Base-by-base conservation (phyloP, 2,329 filamentous ascomycete genomes). In the Didymosphaeria variabile region DNA sequence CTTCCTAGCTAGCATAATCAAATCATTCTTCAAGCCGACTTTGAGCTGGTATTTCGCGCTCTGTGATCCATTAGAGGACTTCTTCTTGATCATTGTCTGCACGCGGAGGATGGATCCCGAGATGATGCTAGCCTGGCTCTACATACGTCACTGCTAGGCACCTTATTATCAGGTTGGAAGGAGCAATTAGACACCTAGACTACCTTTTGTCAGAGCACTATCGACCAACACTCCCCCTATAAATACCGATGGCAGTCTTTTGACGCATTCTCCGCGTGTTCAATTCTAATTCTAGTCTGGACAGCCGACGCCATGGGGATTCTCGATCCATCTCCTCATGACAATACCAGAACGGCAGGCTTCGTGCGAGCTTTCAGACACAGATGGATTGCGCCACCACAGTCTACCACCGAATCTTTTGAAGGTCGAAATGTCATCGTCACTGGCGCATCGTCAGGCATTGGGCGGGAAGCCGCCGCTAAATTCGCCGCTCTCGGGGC, bases 371-470 rank as follows among this genome's bases (percentile, higher is more conserved):
- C 75, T n/a, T 67, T 78, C 55, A 73, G 67, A 47, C 62, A 67
- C 53, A 77, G 76, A 59, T 77, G 75, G 75, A 65, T 77, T 19
- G 66, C 60, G 17, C 72, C 74, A 6, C 80, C 79, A 6, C 59
- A 74, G 58, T 58, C 72, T 7, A 69, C 80, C 40, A 62, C 66
- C 31, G 71, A 72, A 32, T 72, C 76, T 15, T 79, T 75, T 31
- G 63, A 63, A 9, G 80, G 77, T 19, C 73, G 79, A 45, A 81
- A 73, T 5, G 71, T 83, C 57, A 79, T 85, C 32, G 79, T 85
- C 5, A 86, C 79, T 15, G 79, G 79, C 13, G 70, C 74, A 9
- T 81, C 77, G 45, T 72, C 70, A 2, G 79, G 80, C n/a, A 65
- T 81, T 17, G 79, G 79, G 5, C 69, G 75, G 55, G 76, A 78